Base-by-base conservation (phyloP, 495 filamentous ascomycete genomes). In the Staphylotrichum longicolle region DNA sequence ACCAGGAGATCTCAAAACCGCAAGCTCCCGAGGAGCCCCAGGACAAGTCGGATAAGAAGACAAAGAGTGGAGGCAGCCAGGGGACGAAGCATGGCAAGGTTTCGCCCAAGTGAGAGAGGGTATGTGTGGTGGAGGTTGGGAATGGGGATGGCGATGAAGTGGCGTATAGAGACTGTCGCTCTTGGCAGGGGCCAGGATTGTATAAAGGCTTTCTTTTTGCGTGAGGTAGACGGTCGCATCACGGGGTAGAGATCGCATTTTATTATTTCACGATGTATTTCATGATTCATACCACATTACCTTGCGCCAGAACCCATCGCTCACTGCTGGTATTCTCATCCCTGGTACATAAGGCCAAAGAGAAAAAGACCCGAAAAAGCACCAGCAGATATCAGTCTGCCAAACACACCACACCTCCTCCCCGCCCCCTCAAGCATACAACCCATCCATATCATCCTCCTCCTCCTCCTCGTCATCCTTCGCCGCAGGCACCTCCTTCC, bases 401-500 rank as follows among this genome's bases (percentile, higher is more conserved):
- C 34, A 32, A 39, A 30, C 34, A 27, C 40, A 20, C 35, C 33
- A 4, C 55, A 15, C 0, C 37, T 4, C 5, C 45, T 41, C 40
- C 44, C 20, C 32, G 9, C 41, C 30, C 20, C 7, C 37, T 81
- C 66, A 92, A 54, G 85, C 87, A 75, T 91, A 93, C 79, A 91
- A 81, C 7, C 85, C 86, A 79, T 91, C 86, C 76, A 85, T 83
- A 71, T 89, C 87, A 60, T 86, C 84, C 54, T 87, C 84, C 58
- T 88, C 84, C 15, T 86, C 82, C 8, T 81, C 83, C 0, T 86
- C 84, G 6, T 79, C 79, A 14, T 77, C 62, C 64, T 75, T 62
- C 62, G 74, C 65, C 55, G 78, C 78, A 53, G 20, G 20, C 20
- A 81, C 81, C 65, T 83, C 77, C 75, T 85, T 86, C 81, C 87